A percentile compares a stretch with the other conserved stretches of the same genome.
Evolutionary conservation across 345 rosid genomes (phyloP).

Genomic region (Clausena lansium): DNA sequence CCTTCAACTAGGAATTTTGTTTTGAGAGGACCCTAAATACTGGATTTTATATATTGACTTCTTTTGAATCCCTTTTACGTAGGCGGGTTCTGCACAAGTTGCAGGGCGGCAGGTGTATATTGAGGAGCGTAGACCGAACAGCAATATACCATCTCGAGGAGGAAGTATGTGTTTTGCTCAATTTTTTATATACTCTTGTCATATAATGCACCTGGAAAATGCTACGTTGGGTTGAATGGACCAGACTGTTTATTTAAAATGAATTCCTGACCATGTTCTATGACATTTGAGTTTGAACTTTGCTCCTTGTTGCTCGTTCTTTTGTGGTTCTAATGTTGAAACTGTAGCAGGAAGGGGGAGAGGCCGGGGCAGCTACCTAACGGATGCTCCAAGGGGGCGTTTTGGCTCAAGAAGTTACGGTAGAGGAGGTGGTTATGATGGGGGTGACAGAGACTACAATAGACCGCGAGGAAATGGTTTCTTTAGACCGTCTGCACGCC

Average conservation of each 20-base stretch:
- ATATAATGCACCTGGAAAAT: neutral
- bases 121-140: constrained; percentile 69
- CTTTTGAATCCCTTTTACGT: neutral
- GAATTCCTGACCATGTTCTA: neutral
- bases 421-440: constrained; percentile 39
- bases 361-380: constrained; percentile 49
- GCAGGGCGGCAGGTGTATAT: constrained; percentile 63
- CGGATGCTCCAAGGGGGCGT: constrained; percentile 47
- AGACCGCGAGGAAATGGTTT: constrained; percentile 57
- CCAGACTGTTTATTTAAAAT: too few species aligned
- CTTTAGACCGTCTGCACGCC: constrained; percentile 36
- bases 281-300: neutral
- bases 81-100: constrained; percentile 55
- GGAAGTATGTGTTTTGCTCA: constrained; percentile 43
- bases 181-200: neutral
- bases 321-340: neutral
- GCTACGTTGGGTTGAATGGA: neutral
- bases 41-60: neutral
- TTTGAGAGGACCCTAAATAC: neutral
- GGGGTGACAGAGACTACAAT: constrained; percentile 45
- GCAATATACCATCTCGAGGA: constrained; percentile 54
- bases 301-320: neutral
- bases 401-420: constrained; percentile 42
- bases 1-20: neutral
- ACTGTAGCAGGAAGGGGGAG: constrained; percentile 45